Base-by-base conservation (phyloP, 1,139 yeast genomes). In the Saccharomyces hybrid region DNA sequence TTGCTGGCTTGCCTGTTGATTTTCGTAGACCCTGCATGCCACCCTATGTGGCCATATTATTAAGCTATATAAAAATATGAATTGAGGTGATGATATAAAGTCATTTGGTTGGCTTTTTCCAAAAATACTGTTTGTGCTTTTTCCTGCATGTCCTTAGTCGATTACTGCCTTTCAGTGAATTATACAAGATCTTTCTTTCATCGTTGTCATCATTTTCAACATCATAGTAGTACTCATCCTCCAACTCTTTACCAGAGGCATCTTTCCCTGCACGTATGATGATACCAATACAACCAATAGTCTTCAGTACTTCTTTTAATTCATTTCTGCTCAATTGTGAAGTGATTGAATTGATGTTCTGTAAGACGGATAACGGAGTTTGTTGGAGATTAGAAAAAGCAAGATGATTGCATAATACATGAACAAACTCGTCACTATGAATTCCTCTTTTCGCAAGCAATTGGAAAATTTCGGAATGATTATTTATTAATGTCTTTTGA, bases 231-330 rank as follows among this genome's bases (percentile, higher is more conserved):
- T 88, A 90, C 68, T 89, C 96, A 65, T 88, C 95, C 61, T 89
- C 96, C 60, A 90, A 76, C 5, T 88, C 88, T 69, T 88, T 87
- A 9, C 97, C 97, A 3, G 96, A 95, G 4, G 96, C 96, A 69
- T 90, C 97, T 69, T 88, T 89, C 50, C 96, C 96, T 57, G 79
- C 77, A 69, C 97, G 83, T 63, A 82, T 80, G 59, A 90, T 88
- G 8, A 86, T 84, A 9, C 97, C 97, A 54, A 89, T 78, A 62
- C 91, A 83, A 26, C 57, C 53, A 54, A 66, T 54, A 48, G 63
- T 52, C 51, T 68, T 61, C 61, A 69, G 61, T 50, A 59, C 62
- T 53, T 61, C 73, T 57, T 83, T 74, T 38, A 79, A 71, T 62
- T 81, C 82, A 41, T 66, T 68, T 57, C 73, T 74, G 47, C 76